phyloP scores from a whole-genome alignment of 2,329 filamentous ascomycete genomes.

The Xylariaceae sp. region DNA sequence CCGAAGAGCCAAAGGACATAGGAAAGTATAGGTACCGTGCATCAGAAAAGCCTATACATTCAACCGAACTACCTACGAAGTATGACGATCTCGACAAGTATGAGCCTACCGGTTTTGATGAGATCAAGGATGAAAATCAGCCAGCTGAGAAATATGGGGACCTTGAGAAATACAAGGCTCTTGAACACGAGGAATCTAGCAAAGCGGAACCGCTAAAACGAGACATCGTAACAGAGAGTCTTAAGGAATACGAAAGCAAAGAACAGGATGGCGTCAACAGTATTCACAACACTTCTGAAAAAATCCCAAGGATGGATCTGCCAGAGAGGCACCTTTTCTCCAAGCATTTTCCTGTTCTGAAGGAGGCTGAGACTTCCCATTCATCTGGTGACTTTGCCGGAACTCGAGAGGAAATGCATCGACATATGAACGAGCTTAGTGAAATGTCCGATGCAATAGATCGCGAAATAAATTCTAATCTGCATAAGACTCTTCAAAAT shows the following conservation, averaged over 20 bases:
- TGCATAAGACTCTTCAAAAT: constrained; percentile 25
- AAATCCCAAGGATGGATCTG: constrained; percentile 23
- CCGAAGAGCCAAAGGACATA: constrained; percentile 36
- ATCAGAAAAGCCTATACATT: background rate
- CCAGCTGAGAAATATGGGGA: constrained; percentile 38
- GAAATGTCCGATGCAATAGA: constrained; percentile 32
- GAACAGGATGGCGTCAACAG: constrained; percentile 15
- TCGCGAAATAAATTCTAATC: constrained; percentile 24
- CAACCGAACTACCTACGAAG: constrained; percentile 19
- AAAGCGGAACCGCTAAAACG: constrained; percentile 28
- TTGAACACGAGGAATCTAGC: constrained; percentile 37
- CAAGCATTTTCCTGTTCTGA: background rate
- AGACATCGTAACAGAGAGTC: constrained; percentile 35
- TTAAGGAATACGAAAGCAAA: constrained; percentile 39
- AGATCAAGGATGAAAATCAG: constrained; percentile 26
- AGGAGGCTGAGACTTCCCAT: background rate
- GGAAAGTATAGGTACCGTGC: constrained; percentile 36
- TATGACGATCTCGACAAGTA: constrained; percentile 43
- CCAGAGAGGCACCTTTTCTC: constrained; percentile 10
- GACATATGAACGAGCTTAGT: constrained; percentile 30
- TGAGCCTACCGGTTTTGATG: constrained; percentile 24
- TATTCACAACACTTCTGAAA: background rate
- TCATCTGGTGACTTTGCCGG: constrained; percentile 7
- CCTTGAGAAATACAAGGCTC: constrained; percentile 38
- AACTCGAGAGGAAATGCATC: constrained; percentile 30